These are phyloP conservation scores for Colletotrichum cereale DNA, from an alignment of 2,329 filamentous ascomycete species.

Conservation along the genomic window DNA sequence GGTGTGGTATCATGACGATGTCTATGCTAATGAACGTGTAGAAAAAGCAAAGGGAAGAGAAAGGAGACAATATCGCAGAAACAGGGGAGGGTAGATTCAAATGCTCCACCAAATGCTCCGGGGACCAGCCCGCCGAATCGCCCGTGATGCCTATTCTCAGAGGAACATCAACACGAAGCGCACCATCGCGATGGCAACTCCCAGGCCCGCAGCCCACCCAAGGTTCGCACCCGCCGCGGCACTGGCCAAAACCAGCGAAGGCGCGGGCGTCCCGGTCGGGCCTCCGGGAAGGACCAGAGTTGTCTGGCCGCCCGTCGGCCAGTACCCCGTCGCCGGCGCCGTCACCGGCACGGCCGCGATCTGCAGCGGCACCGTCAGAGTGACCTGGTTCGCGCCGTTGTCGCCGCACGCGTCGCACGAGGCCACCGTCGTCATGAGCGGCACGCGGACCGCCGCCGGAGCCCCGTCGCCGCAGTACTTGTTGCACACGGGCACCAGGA, in stretches of 20 bases:
- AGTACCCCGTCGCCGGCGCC: conserved; percentile 29
- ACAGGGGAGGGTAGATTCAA: neutral
- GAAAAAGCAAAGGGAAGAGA: neutral
- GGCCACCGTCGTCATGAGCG: conserved; percentile 48
- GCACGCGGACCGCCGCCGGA: conserved; percentile 33
- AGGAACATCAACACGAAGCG: conserved; percentile 32
- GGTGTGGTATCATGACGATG: conserved; percentile 40
- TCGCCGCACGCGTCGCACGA: conserved; percentile 50
- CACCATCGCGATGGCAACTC: conserved; percentile 17
- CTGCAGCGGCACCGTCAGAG: conserved; percentile 49
- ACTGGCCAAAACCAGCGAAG: conserved; percentile 27
- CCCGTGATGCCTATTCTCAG: conserved; percentile 3
- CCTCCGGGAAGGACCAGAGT: conserved; percentile 11
- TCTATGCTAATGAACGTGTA: conserved; percentile 39
- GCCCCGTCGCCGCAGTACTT: conserved; percentile 42
- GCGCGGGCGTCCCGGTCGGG: conserved; percentile 6
- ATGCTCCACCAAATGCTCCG: conserved; percentile 35
- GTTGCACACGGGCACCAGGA: conserved; percentile 43
- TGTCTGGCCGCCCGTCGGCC: neutral
- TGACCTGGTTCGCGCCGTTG: conserved; percentile 49
- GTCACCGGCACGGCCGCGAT: conserved; percentile 30
- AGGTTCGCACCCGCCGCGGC: conserved; percentile 14
- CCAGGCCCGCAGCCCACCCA: conserved; percentile 24
- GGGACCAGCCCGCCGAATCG: conserved; percentile 21
- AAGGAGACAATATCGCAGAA: neutral